Conservation (phyloP, 2,329 filamentous ascomycete genomes). For the Fusarium azukiicola region DNA sequence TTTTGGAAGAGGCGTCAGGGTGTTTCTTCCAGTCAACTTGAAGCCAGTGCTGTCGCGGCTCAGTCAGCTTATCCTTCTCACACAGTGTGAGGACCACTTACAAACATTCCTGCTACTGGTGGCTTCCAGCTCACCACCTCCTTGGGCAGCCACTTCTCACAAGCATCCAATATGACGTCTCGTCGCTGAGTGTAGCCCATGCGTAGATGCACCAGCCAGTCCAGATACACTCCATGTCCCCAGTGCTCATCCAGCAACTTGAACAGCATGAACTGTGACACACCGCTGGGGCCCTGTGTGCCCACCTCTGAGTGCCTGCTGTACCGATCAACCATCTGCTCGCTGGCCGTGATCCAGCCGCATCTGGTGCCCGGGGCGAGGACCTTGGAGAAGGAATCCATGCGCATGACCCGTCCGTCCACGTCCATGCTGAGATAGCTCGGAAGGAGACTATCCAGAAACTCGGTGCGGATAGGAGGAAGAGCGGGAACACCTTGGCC, state of each 20-base stretch:
- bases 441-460: not conserved
- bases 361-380: not conserved
- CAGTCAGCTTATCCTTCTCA: not conserved
- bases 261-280: not conserved
- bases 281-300: not conserved
- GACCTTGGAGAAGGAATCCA: conserved; percentile 7
- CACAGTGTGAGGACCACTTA: not conserved
- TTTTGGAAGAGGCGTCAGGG: not conserved
- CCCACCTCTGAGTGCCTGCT: not conserved
- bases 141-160: not conserved
- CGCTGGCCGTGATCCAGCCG: conserved; percentile 1
- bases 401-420: not conserved
- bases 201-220: not conserved
- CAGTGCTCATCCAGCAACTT: not conserved
- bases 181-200: not conserved
- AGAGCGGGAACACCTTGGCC: not conserved
- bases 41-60: not conserved
- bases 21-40: not conserved
- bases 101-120: conserved; percentile 2
- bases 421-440: not conserved
- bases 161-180: not conserved
- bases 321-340: not conserved
- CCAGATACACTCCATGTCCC: not conserved
- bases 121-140: not conserved
- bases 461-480: not conserved